Conservation (phyloP, 106 monocot species). For the Iris macrosiphon region DNA sequence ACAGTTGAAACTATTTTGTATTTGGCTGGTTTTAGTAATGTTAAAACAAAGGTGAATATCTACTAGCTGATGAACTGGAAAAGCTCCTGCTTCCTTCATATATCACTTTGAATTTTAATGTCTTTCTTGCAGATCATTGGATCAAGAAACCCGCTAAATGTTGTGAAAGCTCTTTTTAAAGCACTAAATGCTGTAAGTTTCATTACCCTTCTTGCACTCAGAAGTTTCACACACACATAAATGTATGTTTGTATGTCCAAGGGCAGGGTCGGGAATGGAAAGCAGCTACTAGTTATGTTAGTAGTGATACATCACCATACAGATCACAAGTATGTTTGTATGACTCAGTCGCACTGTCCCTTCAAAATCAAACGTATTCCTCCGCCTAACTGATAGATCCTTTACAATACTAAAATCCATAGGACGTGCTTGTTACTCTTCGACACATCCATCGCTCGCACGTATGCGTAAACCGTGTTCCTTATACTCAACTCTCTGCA, state of each 20-base stretch:
- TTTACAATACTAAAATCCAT: too few species aligned
- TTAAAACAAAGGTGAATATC: constrained; percentile 74
- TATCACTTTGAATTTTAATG: background rate
- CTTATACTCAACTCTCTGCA: too few species aligned
- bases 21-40: constrained; percentile 89
- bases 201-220: background rate
- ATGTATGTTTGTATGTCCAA: too few species aligned
- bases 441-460: too few species aligned
- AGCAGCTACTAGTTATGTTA: background rate
- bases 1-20: constrained; percentile 86
- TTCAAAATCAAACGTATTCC: too few species aligned
- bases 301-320: too few species aligned
- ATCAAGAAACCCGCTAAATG: constrained; percentile 65
- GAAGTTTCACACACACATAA: background rate
- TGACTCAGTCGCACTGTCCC: too few species aligned
- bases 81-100: background rate
- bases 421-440: too few species aligned
- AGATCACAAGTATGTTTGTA: too few species aligned
- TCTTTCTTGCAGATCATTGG: constrained; percentile 57
- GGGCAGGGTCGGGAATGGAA: too few species aligned
- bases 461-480: too few species aligned
- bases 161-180: constrained; percentile 66
- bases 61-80: background rate
- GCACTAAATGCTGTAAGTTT: constrained; percentile 69
- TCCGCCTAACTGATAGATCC: too few species aligned